A percentile compares a stretch with the other conserved stretches of the same genome.
phyloP scores from a whole-genome alignment of 768 basidiomycete species.

The Brasilioporus rufonigricans region DNA sequence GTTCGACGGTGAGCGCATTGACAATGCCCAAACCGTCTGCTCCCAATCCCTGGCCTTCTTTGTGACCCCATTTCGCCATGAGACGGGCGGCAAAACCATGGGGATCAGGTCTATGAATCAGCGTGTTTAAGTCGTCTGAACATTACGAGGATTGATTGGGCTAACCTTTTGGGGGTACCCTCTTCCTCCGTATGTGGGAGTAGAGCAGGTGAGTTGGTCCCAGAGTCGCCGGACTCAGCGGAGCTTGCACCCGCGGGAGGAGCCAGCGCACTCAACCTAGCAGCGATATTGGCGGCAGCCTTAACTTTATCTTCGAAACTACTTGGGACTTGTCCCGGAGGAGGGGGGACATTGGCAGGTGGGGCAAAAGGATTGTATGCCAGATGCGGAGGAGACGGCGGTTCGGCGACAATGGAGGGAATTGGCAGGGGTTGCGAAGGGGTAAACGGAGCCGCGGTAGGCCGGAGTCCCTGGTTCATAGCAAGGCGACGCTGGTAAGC shows the following conservation, averaged over 20 bases:
- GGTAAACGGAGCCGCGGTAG: slow-evolving; percentile 29
- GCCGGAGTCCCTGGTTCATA: slow-evolving; percentile 44
- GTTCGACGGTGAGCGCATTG: slow-evolving; percentile 83
- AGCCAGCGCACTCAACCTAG: slow-evolving; percentile 61
- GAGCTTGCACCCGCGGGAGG: slow-evolving; percentile 25
- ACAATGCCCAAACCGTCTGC: slow-evolving; percentile 82
- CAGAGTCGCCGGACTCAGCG: slow-evolving; percentile 25
- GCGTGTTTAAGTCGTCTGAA: neutral
- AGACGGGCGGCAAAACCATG: slow-evolving; percentile 79
- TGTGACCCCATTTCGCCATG: slow-evolving; percentile 97
- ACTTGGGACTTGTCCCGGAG: slow-evolving; percentile 43
- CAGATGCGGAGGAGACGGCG: slow-evolving; percentile 49
- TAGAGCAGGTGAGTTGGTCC: slow-evolving; percentile 24
- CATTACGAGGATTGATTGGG: neutral
- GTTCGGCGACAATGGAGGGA: slow-evolving; percentile 18
- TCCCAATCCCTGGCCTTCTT: slow-evolving; percentile 91
- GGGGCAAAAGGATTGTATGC: slow-evolving; percentile 75
- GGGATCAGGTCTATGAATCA: slow-evolving; percentile 48
- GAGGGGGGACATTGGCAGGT: slow-evolving; percentile 56
- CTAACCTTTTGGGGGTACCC: slow-evolving; percentile 15
- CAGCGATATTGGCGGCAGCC: slow-evolving; percentile 81
- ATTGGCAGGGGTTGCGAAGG: slow-evolving; percentile 23
- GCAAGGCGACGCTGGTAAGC: slow-evolving; percentile 62
- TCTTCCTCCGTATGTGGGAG: slow-evolving; percentile 34
- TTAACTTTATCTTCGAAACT: slow-evolving; percentile 67